Evolutionary conservation across 1,139 yeast genomes (phyloP).

Genomic region (Saccharomyces hybrid): DNA sequence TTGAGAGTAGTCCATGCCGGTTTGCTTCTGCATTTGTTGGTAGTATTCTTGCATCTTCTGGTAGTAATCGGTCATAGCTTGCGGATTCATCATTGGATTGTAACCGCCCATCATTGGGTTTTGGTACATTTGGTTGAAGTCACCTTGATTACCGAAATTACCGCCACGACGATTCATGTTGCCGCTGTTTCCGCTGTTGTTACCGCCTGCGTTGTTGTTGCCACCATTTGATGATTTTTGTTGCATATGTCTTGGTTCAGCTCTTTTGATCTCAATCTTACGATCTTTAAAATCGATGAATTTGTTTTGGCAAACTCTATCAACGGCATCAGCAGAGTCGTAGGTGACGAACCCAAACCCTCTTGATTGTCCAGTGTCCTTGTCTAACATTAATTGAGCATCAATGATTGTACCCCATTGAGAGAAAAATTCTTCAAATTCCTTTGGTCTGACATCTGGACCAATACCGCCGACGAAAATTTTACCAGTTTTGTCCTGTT

Average conservation of each 20-base stretch:
- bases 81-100: conserved; percentile 75
- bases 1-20: conserved; percentile 34
- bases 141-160: conserved; percentile 8
- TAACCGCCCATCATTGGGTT: conserved; percentile 42
- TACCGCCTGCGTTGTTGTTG: conserved; percentile 3
- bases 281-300: conserved; percentile 80
- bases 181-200: conserved; percentile 16
- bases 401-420: conserved; percentile 91
- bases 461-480: conserved; percentile 98
- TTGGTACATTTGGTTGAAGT: conserved; percentile 27
- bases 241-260: conserved; percentile 82
- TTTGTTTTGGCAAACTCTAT: conserved; percentile 77
- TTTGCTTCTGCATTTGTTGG: conserved; percentile 50
- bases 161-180: conserved; percentile 7
- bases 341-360: conserved; percentile 97
- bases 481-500: conserved; percentile 95
- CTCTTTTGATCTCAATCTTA: conserved; percentile 92
- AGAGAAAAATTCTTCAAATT: conserved; percentile 80
- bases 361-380: conserved; percentile 94
- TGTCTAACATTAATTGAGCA: conserved; percentile 96
- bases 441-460: conserved; percentile 88
- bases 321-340: conserved; percentile 94
- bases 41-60: conserved; percentile 77
- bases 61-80: conserved; percentile 75
- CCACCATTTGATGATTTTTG: conserved; percentile 33